Base-by-base conservation (phyloP, 805 yeast genomes). In the Suhomyces kilbournensis region DNA sequence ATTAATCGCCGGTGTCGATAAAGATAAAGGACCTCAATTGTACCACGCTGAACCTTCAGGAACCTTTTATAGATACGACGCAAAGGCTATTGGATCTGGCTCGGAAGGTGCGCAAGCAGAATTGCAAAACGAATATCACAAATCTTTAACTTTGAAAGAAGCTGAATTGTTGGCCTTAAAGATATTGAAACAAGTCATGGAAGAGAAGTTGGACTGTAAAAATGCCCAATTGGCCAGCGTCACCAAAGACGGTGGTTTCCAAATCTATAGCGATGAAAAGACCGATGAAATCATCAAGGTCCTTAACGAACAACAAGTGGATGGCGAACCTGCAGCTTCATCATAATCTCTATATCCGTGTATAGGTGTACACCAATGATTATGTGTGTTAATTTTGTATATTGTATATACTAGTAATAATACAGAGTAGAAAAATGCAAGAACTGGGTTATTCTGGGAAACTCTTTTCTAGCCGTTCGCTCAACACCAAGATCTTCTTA, bases 11-110 rank as follows among this genome's bases (percentile, higher is more conserved):
- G 99, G 99, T 48, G 80, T 85, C 61, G 99, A 94, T 74, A 78
- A 83, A 55, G 96, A 90, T 61, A 86, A 90, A 64, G 99, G 99
- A 0, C 97, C 97, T 46, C 99, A 94, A 71, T 80, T 94, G 61
- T 89, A 89, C 69, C 97, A 94, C 69, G 97, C 98, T n/a, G 99
- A 94, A 73, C 99, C 99, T 39, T 89, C 97, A 12, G 99, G 99
- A 53, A 94, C 99, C 1, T 94, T 91, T 63, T 96, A 94, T 75
- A 84, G 94, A 72, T 94, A 94, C 68, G 97, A 94, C 65, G 99
- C 99, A 26, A 96, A 94, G 74, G 99, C 99, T 10, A 94, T 96
- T 64, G 99, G 99, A 12, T 89, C 97, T 1, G 99, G 99, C 19
- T 88, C 96, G 14, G 99, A 94, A 73, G 99, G 99, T 58, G 99